Evolutionary conservation across 139 green algal species (phyloP).

Genomic region (Chlorella sp.): DNA sequence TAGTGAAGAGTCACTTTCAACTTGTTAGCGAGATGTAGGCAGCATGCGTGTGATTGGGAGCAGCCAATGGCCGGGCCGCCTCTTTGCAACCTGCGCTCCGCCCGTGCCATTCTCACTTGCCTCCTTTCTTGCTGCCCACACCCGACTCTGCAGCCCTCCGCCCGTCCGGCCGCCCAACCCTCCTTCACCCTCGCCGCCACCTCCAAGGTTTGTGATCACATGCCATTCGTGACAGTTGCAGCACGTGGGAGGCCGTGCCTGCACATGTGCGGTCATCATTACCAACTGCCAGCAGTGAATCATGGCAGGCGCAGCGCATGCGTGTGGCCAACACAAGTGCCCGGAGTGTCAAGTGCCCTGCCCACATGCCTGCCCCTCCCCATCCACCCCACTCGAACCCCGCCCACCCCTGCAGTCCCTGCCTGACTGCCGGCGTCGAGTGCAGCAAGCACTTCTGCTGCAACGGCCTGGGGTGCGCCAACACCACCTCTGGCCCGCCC

Average conservation of each 20-base stretch:
- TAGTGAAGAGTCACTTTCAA: too few relatives aligned
- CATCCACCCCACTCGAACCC: not conserved
- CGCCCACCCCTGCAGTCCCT: not conserved
- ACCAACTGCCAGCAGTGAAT: too few relatives aligned
- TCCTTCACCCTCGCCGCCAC: not conserved
- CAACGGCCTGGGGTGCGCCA: not conserved
- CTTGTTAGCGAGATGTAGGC: too few relatives aligned
- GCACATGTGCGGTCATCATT: too few relatives aligned
- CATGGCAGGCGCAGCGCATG: too few relatives aligned
- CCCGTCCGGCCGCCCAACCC: not conserved
- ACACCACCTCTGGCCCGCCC: not conserved
- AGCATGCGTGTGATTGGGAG: too few relatives aligned
- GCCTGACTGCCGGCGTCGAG: not conserved
- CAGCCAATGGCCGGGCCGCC: too few relatives aligned
- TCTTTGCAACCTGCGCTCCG: too few relatives aligned
- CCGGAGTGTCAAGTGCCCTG: not conserved
- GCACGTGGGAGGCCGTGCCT: too few relatives aligned
- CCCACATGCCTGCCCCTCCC: not conserved
- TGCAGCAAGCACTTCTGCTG: constrained; percentile 8
- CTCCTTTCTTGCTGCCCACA: too few relatives aligned
- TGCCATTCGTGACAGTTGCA: not conserved
- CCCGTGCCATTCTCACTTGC: too few relatives aligned
- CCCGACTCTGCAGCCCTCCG: not conserved
- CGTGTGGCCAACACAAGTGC: too few relatives aligned
- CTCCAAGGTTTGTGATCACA: not conserved